phyloP scores from a whole-genome alignment of 108 stramenopile species.

The Cyclostephanos invisitatus region DNA sequence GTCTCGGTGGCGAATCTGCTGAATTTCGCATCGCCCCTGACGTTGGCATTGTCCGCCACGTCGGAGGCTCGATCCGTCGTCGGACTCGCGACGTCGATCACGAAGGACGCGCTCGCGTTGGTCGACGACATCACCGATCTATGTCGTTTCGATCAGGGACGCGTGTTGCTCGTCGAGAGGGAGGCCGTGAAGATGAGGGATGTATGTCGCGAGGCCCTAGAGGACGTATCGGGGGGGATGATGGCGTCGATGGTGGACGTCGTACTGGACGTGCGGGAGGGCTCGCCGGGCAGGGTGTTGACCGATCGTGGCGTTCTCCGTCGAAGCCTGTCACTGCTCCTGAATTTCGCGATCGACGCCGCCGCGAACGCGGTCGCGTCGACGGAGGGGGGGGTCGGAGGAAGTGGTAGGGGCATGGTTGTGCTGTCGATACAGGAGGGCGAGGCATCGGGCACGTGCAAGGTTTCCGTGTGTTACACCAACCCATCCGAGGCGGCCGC shows the following conservation, averaged over 20 bases:
- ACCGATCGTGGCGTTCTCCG: constrained; percentile 32
- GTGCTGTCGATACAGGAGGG: constrained; percentile 33
- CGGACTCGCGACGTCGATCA: constrained; percentile 27
- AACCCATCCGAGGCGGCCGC: constrained; percentile 32
- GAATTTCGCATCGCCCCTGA: constrained; percentile 22
- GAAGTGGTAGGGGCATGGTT: constrained; percentile 13
- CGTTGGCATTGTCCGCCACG: constrained; percentile 29
- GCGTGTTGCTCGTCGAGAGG: constrained; percentile 28
- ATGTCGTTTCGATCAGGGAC: constrained; percentile 49
- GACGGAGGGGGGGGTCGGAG: not conserved
- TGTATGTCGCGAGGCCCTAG: constrained; percentile 35
- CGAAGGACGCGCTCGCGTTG: constrained; percentile 39
- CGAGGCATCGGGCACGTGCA: constrained; percentile 25
- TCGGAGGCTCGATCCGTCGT: constrained; percentile 41
- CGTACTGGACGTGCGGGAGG: constrained; percentile 40
- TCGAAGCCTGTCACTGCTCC: constrained; percentile 27
- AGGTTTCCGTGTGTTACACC: constrained; percentile 40
- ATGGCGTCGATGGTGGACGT: constrained; percentile 26
- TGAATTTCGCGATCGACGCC: constrained; percentile 47
- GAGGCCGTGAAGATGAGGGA: constrained; percentile 45
- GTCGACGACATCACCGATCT: constrained; percentile 53
- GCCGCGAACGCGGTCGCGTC: constrained; percentile 43
- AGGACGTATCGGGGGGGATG: not conserved
- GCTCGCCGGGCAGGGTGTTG: constrained; percentile 23
- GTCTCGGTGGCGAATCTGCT: constrained; percentile 3